Base-by-base conservation (phyloP, 1,284 basidiomycete genomes). In the Moesziomyces sp. region DNA sequence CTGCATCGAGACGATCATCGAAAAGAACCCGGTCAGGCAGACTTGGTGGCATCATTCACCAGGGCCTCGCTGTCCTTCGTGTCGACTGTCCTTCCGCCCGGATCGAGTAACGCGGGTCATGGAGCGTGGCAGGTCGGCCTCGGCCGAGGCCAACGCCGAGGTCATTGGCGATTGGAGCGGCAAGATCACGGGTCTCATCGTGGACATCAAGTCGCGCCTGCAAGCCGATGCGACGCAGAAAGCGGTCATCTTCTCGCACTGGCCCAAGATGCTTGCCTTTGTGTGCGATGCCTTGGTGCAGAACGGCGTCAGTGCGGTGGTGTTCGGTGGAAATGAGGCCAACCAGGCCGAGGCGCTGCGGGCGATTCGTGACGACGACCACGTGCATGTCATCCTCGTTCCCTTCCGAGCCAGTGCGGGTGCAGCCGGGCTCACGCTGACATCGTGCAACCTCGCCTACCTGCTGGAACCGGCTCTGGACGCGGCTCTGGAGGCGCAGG, bases 361-460 rank as follows among this genome's bases (percentile, higher is more conserved):
- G n/a, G 59, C 62, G 38, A 77, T 78, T 40, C 61, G 71, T 38
- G 72, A 74, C 58, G 74, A 76, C 35, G 58, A 59, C 3, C 18
- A 70, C 14, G 63, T 68, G 33, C 50, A 51, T 14, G 74, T 72
- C 5, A 66, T 78, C 21, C 57, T 74, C 6, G 74, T 76, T 6
- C 76, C 76, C 1, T 66, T 78, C 48, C 52, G 62, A 14, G 74
- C 66, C 38, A 71, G 61, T 46, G 74, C 75, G n/a, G 76, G 76
- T 10, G 76, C 76, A 11, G 76, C 76, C 5, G 76, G 76, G 9
- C 64, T 78, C 7, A 77, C 76, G 10, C 62, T 78, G 16, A 78
- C 70, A 14, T 65, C 62, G 23, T 72, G 75, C 50, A 51, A 74
- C 45, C 49, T 78, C 9, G 74, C 70, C 8, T 74, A 76, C 43